Base-by-base conservation (phyloP, 805 yeast genomes). In the Ogataea nakhonphanomensis region DNA sequence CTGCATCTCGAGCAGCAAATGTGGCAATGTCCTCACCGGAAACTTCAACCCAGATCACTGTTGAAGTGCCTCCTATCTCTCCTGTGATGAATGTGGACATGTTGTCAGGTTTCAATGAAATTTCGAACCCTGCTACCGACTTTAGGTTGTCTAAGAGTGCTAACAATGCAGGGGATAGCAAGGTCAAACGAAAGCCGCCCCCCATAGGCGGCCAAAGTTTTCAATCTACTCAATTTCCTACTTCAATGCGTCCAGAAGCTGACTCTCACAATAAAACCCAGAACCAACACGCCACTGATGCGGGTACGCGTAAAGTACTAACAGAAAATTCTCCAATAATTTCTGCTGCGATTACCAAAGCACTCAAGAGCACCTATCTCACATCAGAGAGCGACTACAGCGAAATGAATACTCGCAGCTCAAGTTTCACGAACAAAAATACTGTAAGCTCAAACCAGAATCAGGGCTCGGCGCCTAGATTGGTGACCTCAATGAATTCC, bases 401-500 rank as follows among this genome's bases (percentile, higher is more conserved):
- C 20, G 41, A 33, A 8, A 11, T 29, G 17, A 29, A 13, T 14
- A 29, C 31, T 8, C 21, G 31, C 11, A 15, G 7, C 31, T 29
- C 31, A n/a, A 29, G 31, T 14, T 29, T 29, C 20, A 30, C 33
- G 8, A 23, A 14, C 27, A 32, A 26, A 30, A 32, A 32, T 26
- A 20, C 37, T 26, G 24, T 17, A 22, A 25, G 7, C 7, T 9
- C 33, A 8, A 20, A 22, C 30, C 31, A 29, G 37, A 13, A 24
- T 22, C 28, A 33, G 21, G 43, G 40, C 3, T 27, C 39, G 8
- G 25, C 47, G 3, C 55, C 58, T 34, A 62, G 54, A 23, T 35
- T 57, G 14, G 69, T 79, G 14, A 78, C 84, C 3, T 65, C 78
- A 11, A 66, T 73, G 73, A 79, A 78, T 55, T 80, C 86, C 5